Conservation (phyloP, 805 yeast species). For the Myxozyma nipponensis region DNA sequence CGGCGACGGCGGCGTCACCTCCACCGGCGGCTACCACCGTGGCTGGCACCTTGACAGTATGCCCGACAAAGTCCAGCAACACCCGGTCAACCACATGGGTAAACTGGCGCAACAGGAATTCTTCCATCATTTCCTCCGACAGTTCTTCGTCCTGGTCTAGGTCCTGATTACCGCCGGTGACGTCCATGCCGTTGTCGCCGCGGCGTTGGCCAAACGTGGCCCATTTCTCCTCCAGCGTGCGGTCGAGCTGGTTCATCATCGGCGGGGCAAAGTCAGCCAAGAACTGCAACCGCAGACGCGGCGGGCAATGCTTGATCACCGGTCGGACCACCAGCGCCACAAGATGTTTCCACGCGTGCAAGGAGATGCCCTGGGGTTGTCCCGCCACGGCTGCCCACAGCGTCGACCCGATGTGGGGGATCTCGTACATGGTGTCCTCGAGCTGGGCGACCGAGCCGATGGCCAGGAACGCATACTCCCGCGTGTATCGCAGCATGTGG, state of each 20-base stretch:
- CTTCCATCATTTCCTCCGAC: slow-evolving; percentile 98
- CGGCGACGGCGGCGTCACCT: not conserved
- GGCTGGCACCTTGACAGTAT: not conserved
- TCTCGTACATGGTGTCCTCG: slow-evolving; percentile 82
- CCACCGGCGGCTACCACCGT: slow-evolving; percentile 1
- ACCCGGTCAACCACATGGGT: slow-evolving; percentile 88
- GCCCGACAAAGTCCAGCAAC: slow-evolving; percentile 37
- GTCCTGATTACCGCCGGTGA: not conserved
- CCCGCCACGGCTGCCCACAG: slow-evolving; percentile 88
- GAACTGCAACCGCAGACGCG: slow-evolving; percentile 58
- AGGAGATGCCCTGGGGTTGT: slow-evolving; percentile 76
- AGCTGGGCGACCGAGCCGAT: slow-evolving; percentile 84
- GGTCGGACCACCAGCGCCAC: slow-evolving; percentile 83
- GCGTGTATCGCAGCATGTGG: slow-evolving; percentile 87
- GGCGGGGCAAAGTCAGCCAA: slow-evolving; percentile 76
- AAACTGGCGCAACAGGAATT: slow-evolving; percentile 84
- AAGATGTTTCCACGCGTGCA: slow-evolving; percentile 97
- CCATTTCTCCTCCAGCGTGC: slow-evolving; percentile 75
- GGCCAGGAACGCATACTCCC: slow-evolving; percentile 91
- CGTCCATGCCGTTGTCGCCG: slow-evolving; percentile 43
- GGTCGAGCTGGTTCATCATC: slow-evolving; percentile 67
- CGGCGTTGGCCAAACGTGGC: slow-evolving; percentile 35
- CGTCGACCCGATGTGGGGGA: slow-evolving; percentile 71
- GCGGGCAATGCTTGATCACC: slow-evolving; percentile 84
- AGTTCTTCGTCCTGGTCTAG: slow-evolving; percentile 47